phyloP scores from a whole-genome alignment of 1,284 basidiomycete genomes.

The Anthracocystis setariae region DNA sequence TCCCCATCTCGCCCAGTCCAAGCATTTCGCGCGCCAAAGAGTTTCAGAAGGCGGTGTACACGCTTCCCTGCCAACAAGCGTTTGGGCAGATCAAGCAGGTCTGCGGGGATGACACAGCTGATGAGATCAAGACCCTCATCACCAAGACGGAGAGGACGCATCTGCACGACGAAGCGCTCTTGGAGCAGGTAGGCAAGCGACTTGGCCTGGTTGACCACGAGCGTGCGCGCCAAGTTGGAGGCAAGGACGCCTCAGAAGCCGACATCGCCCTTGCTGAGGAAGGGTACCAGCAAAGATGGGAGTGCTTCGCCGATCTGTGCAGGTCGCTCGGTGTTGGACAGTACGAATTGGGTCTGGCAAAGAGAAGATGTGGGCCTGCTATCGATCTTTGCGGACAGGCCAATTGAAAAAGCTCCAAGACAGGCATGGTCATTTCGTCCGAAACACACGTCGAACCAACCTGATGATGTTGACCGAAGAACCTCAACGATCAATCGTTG shows the following conservation, averaged over 20 bases:
- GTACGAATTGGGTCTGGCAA: conserved; percentile 29
- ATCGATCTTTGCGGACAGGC: conserved; percentile 27
- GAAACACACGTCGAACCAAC: no score
- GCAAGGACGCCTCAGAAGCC: conserved; percentile 18
- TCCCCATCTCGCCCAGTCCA: conserved; percentile 41
- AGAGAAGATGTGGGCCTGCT: conserved; percentile 37
- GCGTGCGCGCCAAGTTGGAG: conserved; percentile 12
- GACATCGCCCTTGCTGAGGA: conserved; percentile 30
- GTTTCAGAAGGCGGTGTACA: conserved; percentile 18
- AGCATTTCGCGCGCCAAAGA: conserved; percentile 33
- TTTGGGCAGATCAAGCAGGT: conserved; percentile 3
- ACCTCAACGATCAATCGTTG: no score
- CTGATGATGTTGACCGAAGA: no score
- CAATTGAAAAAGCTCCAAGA: no score
- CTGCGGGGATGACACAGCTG: not conserved
- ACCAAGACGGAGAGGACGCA: conserved; percentile 16
- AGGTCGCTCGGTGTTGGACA: conserved; percentile 24
- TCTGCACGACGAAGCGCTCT: conserved; percentile 30
- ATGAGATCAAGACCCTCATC: conserved; percentile 18
- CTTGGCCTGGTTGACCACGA: conserved; percentile 42
- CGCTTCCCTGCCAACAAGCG: conserved; percentile 8
- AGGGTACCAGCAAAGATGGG: conserved; percentile 33
- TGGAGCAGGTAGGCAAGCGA: conserved; percentile 20
- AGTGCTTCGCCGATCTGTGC: conserved; percentile 27
- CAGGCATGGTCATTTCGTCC: no score